Base-by-base conservation (phyloP, 2,329 filamentous ascomycete species). In the Fusarium sp. region DNA sequence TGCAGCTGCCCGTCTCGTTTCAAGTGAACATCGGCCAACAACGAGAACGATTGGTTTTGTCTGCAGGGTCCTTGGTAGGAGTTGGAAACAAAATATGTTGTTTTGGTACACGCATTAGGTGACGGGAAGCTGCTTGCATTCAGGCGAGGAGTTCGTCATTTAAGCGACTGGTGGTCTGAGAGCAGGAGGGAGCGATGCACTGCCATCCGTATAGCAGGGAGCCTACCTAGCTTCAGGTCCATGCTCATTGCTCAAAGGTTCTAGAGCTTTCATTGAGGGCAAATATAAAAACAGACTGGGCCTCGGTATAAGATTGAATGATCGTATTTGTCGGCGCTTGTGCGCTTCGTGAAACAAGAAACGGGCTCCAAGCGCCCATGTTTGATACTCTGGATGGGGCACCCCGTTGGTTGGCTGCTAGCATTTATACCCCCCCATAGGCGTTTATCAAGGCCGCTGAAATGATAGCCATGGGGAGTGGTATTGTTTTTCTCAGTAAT, bases 331-430 rank as follows among this genome's bases (percentile, higher is more conserved):
- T 61, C 28, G 23, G 71, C 70, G 63, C 62, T 73, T 75, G 68
- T 71, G 68, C 69, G 70, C 65, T 72, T 74, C 32, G 65, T 74
- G 73, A 71, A 75, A 75, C 73, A 48, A 45, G 18, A 60, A 48
- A 65, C 37, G 57, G 59, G 60, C 41, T 56, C 34, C 48, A 64
- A 64, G 61, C 63, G 60, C 54, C 60, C 47, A 49, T 53, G 71
- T 74, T 73, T 73, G 66, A 72, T 28, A 55, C 62, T 57, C 18
- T 45, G 55, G 59, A 64, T 59, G 55, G 63, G 48, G 30, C 50
- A 58, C 21, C 46, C 30, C 10, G 40, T 60, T 73, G 72, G 72
- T 74, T 74, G 72, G 68, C 42, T 56, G 23, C 18, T 14, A 45
- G 30, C 28, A 30, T 40, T 40, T 54, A 68, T 45, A 46, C 63